Evolutionary conservation across 352 stramenopile species (phyloP).

Genomic region (Globisporangium cystogenes): DNA sequence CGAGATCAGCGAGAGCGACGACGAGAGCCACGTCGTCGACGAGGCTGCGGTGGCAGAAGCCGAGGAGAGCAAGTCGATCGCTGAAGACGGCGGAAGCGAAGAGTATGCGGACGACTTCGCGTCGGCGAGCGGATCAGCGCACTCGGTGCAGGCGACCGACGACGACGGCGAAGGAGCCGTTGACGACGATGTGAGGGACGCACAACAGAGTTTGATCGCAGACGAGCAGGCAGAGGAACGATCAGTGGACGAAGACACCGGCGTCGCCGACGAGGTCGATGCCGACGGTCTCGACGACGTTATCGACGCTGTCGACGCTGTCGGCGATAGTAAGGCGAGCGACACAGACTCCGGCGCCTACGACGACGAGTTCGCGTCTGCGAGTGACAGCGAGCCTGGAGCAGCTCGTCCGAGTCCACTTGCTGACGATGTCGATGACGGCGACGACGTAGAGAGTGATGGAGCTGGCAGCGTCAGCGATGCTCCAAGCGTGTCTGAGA

Average conservation of each 20-base stretch:
- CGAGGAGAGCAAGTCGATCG: not conserved
- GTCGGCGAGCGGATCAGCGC: not conserved
- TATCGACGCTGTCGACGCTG: not conserved
- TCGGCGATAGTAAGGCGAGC: not conserved
- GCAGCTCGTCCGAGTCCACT: not conserved
- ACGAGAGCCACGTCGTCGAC: not conserved
- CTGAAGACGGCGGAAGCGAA: not conserved
- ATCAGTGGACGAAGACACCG: not conserved
- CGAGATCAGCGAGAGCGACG: not conserved
- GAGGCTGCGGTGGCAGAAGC: not conserved
- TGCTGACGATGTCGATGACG: not conserved
- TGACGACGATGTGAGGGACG: not conserved
- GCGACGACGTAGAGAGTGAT: not conserved
- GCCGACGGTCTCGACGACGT: not conserved
- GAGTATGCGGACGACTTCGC: not conserved
- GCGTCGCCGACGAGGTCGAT: not conserved
- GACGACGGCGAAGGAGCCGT: not conserved
- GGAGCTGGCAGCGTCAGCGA: not conserved
- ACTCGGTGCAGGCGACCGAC: not conserved
- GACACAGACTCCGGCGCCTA: slow-evolving; percentile 2
- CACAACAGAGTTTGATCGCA: not conserved
- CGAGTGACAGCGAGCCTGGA: slow-evolving; percentile 3
- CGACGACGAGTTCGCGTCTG: slow-evolving; percentile 12
- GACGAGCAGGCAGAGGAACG: not conserved
- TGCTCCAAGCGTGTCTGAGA: not conserved